A percentile compares a stretch with the other conserved stretches of the same genome.
These are phyloP conservation scores for Colletotrichum scovillei DNA, from an alignment of 2,329 filamentous ascomycete species.

Conservation along the genomic window DNA sequence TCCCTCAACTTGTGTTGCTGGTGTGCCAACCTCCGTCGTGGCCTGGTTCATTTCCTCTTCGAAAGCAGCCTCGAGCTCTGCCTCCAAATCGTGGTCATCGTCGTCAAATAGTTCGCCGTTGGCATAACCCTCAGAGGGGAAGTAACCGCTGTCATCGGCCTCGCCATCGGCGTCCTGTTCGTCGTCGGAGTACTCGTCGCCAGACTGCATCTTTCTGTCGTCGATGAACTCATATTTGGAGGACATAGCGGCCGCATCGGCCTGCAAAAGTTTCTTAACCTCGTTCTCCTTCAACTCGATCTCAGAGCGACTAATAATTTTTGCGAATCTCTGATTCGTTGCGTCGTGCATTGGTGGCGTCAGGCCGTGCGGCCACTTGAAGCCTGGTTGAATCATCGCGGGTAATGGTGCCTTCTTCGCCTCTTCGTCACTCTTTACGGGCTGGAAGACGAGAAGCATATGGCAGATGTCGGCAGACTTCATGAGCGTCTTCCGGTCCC, in stretches of 20 bases:
- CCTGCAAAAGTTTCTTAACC: conserved; percentile 78
- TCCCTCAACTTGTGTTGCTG: conserved; percentile 54
- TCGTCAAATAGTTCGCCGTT: conserved; percentile 47
- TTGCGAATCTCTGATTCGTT: conserved; percentile 83
- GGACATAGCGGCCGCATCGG: conserved; percentile 71
- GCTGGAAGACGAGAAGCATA: conserved; percentile 84
- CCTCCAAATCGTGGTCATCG: conserved; percentile 61
- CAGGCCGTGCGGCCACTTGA: conserved; percentile 85
- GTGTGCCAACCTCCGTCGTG: conserved; percentile 52
- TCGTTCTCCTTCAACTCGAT: conserved; percentile 87
- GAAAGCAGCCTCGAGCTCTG: conserved; percentile 67
- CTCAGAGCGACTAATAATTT: conserved; percentile 83
- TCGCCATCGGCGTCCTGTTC: conserved; percentile 63
- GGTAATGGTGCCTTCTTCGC: conserved; percentile 77
- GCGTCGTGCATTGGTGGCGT: conserved; percentile 91
- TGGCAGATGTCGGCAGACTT: conserved; percentile 91
- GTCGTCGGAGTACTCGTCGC: conserved; percentile 68
- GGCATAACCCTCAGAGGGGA: conserved; percentile 43
- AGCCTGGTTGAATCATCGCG: conserved; percentile 73
- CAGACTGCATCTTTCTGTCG: conserved; percentile 49
- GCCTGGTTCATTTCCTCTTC: conserved; percentile 54
- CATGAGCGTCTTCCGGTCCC: conserved; percentile 88
- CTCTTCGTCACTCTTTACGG: conserved; percentile 73
- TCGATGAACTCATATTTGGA: conserved; percentile 75
- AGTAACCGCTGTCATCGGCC: conserved; percentile 57